These are phyloP conservation scores for Penicilliopsis zonata DNA, from an alignment of 495 filamentous ascomycete species.

Conservation along the genomic window DNA sequence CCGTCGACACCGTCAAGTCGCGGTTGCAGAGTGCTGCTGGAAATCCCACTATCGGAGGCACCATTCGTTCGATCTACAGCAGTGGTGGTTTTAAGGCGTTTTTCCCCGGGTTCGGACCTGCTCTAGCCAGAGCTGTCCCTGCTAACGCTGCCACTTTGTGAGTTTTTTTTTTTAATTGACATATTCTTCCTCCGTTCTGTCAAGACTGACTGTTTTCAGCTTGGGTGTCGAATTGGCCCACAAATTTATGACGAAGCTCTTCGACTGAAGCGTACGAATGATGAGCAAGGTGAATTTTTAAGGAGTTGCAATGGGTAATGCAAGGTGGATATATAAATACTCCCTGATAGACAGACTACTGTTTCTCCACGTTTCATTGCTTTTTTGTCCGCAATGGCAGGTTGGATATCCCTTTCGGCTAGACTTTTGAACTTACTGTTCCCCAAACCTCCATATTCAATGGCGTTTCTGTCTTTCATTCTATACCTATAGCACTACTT, in stretches of 20 bases:
- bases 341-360: too few relatives aligned
- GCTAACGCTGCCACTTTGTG: constrained; percentile 75
- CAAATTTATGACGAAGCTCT: constrained; percentile 67
- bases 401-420: too few relatives aligned
- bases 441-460: too few relatives aligned
- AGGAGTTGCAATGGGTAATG: neutral
- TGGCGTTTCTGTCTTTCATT: too few relatives aligned
- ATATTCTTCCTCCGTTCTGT: neutral
- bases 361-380: too few relatives aligned
- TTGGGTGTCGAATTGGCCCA: constrained; percentile 73
- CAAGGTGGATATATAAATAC: neutral
- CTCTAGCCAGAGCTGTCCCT: constrained; percentile 83
- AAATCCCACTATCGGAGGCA: constrained; percentile 68
- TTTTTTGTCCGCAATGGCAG: too few relatives aligned
- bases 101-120: constrained; percentile 93
- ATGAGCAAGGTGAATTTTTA: neutral
- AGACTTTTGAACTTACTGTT: too few relatives aligned
- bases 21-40: constrained; percentile 87
- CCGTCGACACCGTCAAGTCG: constrained; percentile 92
- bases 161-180: constrained; percentile 6
- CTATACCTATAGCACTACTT: too few relatives aligned
- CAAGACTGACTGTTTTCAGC: constrained; percentile 31
- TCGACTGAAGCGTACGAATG: constrained; percentile 16
- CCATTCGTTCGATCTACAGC: constrained; percentile 64
- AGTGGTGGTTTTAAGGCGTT: constrained; percentile 83